Base-by-base conservation (phyloP, 1,284 basidiomycete genomes). In the Ganoderma leucocontextum region DNA sequence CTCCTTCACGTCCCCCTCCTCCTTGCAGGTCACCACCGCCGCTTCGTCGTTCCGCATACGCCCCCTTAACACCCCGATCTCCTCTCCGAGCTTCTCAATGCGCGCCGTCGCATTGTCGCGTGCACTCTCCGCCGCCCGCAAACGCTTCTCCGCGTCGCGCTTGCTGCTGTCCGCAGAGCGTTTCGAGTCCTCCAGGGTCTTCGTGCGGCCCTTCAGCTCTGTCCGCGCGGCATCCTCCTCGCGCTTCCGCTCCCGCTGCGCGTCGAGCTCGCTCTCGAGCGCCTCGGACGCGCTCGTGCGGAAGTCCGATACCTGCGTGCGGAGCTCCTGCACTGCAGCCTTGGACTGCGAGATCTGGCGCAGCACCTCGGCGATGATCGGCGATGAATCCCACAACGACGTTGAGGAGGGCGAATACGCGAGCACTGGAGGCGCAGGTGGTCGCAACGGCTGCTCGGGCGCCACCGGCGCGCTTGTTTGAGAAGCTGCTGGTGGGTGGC, bases 81-180 rank as follows among this genome's bases (percentile, higher is more conserved):
- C 92, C 69, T 85, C 82, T 70, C 90, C 87, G 49, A 96, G 83
- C 72, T 85, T 85, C 64, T 87, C 86, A 67, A 95, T 90, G 62
- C 90, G 87, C 68, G 85, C 86, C 59, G 83, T 84, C 6, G 93
- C 86, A 63, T 85, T 89, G 74, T 93, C 91, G 55, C 91, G 87
- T 68, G 87, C 83, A 58, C 80, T 83, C 77, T 92, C 90, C 4
- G 90, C 90, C 19, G 86, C 84, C 74, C 91, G 93, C 67, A 97
- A 84, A 72, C 91, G 91, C 82, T 95, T 95, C 80, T 98, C 97
- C 2, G 92, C 94, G 49, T 98, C 96, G 59, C 91, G 86, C 76
- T 90, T 92, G 63, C 84, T 81, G 62, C 87, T 84, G 79, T 98
- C 97, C 6, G 96, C 94, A 59, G 85, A 83, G 49, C 97, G 90